Evolutionary conservation across 2,329 filamentous ascomycete species (phyloP), one percentile per base, ranked within the genome.

Genomic region (Cladosporium sp.): DNA sequence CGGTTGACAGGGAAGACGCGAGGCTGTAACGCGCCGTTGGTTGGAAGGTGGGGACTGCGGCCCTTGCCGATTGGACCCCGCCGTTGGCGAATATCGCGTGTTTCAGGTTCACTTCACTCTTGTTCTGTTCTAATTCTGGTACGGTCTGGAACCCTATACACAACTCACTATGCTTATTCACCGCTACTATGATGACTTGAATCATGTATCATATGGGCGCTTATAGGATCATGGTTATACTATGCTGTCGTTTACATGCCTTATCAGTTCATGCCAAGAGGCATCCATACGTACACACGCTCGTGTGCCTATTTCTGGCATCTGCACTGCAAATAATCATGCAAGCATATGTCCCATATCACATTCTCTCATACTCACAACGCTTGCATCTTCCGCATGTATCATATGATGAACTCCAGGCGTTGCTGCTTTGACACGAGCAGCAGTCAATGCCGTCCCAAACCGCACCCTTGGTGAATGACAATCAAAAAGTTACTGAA

Each of bases 1-100:
- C 32, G 26, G n/a, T 18, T 23, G 32, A 30, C 51, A 54, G 30
- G 51, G 51, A 54, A 54, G 51, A 54, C 51, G 51, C 51, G 51
- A 54, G 13, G 26, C 51, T 54, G 51, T 30, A 30, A 54, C 51
- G 51, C 51, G 51, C 51, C 51, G 51, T 54, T 54, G 51, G 18
- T 21, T 30, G 51, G 26, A 54, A 54, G 30, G 51, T 54, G 51
- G 51, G 23, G 51, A 54, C 51, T 8, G 39, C 39, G 39, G 39
- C 39, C 26, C 3, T 32, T 32, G 51, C 51, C 51, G 51, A 54
- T 54, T 54, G 51, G 51, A 54, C 51, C 51, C 51, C 51, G 51
- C 51, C 28, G n/a, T 21, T 30, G 21, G 26, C n/a, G 18, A 54
- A 30, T 32, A 11, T 54, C 51, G 51, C 28, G 18, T 54, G 51